Base-by-base conservation (phyloP, 2,329 filamentous ascomycete genomes). In the Verticillium klebahnii region DNA sequence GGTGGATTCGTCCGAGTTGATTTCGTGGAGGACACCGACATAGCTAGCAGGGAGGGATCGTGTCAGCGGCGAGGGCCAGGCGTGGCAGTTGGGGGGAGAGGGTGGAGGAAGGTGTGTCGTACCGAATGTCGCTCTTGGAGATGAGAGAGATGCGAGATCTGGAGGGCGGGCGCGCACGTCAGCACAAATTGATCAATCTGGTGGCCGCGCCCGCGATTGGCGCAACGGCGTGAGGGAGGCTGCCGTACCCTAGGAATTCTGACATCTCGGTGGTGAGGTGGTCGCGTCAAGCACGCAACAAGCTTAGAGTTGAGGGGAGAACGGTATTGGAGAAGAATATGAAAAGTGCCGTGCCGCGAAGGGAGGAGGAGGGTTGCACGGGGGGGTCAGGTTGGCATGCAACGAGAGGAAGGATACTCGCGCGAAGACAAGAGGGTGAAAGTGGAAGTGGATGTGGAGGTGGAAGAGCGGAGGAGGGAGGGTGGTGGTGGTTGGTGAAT, bases 121-220 rank as follows among this genome's bases (percentile, higher is more conserved):
- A 97, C 91, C 93, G 91, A 80, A 97, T 97, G 80, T 97, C 93
- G 78, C 92, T 97, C 83, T 94, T 96, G 65, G 93, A 97, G 78
- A 97, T 95, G 80, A 97, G 87, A 66, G 93, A 97, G 83, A 97
- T 97, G 76, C 91, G 90, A 79, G 93, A 91, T 79, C 92, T 93
- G 77, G 70, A 67, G 62, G 34, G 34, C 9, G 34, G 34, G 9
- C 58, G 52, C 61, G 62, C 63, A 25, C 67, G 76, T 73, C 69
- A 69, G 68, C 67, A 67, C 45, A 23, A 68, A 67, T 59, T 50
- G 69, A 70, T 68, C 57, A 52, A 59, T 50, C 57, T 60, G 29
- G 58, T 57, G 45, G 58, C 12, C 17, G 19, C 19, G 45, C 23
- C 23, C 45, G 8, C 45, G n/a, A 50, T 12, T 50, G 45, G 45